These are phyloP conservation scores for Infundibulicybe gibba DNA, from an alignment of 768 basidiomycete genomes.

Conservation along the genomic window DNA sequence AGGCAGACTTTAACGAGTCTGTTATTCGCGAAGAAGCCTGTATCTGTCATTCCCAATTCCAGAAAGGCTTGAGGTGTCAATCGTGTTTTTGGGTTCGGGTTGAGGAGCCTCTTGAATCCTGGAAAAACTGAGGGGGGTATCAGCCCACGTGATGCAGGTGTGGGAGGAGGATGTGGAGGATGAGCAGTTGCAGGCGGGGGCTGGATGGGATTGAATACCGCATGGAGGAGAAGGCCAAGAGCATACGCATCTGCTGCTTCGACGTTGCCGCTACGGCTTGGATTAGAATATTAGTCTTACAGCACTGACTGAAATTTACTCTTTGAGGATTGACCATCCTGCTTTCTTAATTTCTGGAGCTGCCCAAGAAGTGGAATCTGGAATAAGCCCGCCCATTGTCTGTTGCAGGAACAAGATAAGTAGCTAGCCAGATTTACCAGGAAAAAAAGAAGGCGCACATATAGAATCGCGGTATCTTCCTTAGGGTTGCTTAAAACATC, in stretches of 20 bases:
- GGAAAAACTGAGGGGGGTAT: conserved; percentile 78
- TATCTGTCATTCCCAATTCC: conserved; percentile 73
- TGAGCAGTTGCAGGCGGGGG: conserved; percentile 64
- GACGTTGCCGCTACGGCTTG: conserved; percentile 36
- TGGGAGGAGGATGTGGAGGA: conserved; percentile 75
- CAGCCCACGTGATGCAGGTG: conserved; percentile 69
- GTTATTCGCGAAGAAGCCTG: conserved; percentile 84
- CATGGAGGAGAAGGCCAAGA: conserved; percentile 81
- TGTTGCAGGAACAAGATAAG: conserved; percentile 22
- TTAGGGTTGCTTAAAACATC: conserved; percentile 83
- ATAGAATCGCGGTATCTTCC: conserved; percentile 75
- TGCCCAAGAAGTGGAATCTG: conserved; percentile 56
- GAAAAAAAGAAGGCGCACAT: conserved; percentile 49
- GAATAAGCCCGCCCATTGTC: conserved; percentile 66
- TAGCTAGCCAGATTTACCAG: too few species aligned
- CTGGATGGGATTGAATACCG: conserved; percentile 83
- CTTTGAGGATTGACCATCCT: conserved; percentile 82
- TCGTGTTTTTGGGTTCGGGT: conserved; percentile 82
- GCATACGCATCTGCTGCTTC: conserved; percentile 83
- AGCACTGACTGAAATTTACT: conserved; percentile 38
- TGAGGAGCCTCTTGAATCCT: conserved; percentile 82
- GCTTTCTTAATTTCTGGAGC: conserved; percentile 86
- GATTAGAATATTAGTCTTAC: background rate
- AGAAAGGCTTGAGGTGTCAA: conserved; percentile 76
- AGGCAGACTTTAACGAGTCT: conserved; percentile 80